These are phyloP conservation scores for Naganishia antarctica DNA, from an alignment of 768 basidiomycete species.

Conservation along the genomic window DNA sequence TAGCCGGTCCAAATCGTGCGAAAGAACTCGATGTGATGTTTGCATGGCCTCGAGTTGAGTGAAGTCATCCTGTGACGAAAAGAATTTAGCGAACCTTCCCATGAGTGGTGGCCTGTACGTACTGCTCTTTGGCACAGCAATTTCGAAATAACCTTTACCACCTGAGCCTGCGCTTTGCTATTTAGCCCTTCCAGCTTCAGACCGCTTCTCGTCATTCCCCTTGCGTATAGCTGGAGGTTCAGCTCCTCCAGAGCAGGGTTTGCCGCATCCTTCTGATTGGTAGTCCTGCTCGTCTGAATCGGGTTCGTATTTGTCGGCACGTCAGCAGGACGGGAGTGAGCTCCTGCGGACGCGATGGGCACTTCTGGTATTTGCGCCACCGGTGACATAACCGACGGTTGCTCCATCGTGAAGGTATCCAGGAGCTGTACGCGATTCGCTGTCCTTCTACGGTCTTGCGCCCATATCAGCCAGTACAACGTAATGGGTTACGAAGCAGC, in stretches of 20 bases:
- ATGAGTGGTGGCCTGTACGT: background rate
- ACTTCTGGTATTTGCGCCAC: too few relatives aligned
- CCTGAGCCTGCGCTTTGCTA: constrained; percentile 23
- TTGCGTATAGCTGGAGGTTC: constrained; percentile 32
- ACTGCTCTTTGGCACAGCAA: constrained; percentile 32
- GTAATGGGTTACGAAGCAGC: too few relatives aligned
- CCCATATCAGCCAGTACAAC: too few relatives aligned
- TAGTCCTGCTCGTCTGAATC: background rate
- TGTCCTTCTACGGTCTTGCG: too few relatives aligned
- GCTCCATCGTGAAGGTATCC: too few relatives aligned
- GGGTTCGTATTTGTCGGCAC: background rate
- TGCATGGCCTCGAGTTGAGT: constrained; percentile 28
- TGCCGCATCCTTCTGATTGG: background rate
- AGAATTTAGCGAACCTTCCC: background rate
- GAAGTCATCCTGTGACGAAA: constrained; percentile 31
- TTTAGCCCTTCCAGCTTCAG: constrained; percentile 30
- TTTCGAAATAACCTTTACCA: constrained; percentile 27
- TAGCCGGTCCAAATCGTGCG: constrained; percentile 34
- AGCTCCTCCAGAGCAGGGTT: constrained; percentile 23
- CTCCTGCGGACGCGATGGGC: too few relatives aligned
- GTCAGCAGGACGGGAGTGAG: background rate
- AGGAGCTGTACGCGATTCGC: too few relatives aligned
- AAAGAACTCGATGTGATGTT: constrained; percentile 28
- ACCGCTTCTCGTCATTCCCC: constrained; percentile 28
- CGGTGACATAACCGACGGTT: too few relatives aligned